These are phyloP conservation scores for Lactifluus pinguis DNA, from an alignment of 768 basidiomycete genomes.

Conservation along the genomic window DNA sequence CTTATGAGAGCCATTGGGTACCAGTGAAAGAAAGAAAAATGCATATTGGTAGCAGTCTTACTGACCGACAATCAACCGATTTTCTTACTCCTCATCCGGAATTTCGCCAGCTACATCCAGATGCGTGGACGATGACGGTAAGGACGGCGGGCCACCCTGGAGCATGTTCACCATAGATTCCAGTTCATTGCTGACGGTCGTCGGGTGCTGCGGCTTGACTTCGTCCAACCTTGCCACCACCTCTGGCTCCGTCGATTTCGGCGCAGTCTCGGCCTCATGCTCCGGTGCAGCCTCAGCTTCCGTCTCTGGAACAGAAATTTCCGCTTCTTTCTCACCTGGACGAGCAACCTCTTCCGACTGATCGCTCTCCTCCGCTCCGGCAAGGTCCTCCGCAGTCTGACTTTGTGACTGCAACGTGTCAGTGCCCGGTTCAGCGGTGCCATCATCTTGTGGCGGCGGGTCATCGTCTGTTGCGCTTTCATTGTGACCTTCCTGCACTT, in stretches of 20 bases:
- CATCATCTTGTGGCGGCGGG: neutral
- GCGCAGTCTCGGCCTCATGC: constrained; percentile 12
- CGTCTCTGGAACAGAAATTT: neutral
- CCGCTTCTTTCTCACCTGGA: constrained; percentile 12
- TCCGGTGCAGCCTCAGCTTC: constrained; percentile 14
- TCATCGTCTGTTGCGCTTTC: constrained; percentile 10
- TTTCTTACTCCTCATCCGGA: constrained; percentile 38
- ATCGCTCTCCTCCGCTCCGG: constrained; percentile 4
- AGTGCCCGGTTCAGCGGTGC: neutral
- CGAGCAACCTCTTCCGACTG: neutral
- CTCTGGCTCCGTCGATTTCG: constrained; percentile 16
- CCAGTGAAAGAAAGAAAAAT: neutral
- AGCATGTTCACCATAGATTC: constrained; percentile 63
- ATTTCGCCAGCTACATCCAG: constrained; percentile 36
- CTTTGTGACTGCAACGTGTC: neutral
- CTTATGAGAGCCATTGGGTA: neutral
- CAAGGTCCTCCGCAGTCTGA: neutral
- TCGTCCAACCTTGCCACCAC: constrained; percentile 17
- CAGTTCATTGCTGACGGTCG: constrained; percentile 33
- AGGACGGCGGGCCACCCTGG: constrained; percentile 31
- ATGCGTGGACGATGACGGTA: constrained; percentile 18
- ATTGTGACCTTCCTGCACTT: constrained; percentile 9
- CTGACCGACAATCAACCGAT: neutral
- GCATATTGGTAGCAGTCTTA: neutral
- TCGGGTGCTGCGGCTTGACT: constrained; percentile 13